Evolutionary conservation across 2,329 filamentous ascomycete genomes (phyloP), one percentile per base, ranked within the genome.

Genomic region (Fusarium siculi): DNA sequence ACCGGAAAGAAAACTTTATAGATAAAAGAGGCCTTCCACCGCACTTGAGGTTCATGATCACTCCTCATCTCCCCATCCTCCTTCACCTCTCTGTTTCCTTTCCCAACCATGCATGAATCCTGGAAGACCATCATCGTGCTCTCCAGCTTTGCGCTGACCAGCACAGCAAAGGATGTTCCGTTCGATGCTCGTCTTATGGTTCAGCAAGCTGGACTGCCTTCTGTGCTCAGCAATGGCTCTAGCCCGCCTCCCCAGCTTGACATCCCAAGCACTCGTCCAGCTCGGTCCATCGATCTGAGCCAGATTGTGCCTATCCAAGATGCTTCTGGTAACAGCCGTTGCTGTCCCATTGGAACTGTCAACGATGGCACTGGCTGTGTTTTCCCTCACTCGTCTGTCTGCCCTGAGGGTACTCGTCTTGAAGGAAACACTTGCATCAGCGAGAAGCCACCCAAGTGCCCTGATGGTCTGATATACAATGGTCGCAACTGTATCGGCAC

Each of bases 321-420:
- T 19, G 42, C 64, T 8, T 44, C 50, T 21, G 59, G 67, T 5
- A 70, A 70, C 12, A 47, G 42, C 7, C 59, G 66, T 7, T 70
- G 67, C 30, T 70, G 66, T 21, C 67, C 58, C 19, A 47, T 72
- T 16, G 69, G 68, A 34, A 72, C 69, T 15, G 43, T 72, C 30
- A 72, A 72, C n/a, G 68, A 72, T 14, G 53, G 68, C 3, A 71
- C 57, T 9, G 68, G 63, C 25, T 72, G 69, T 25, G 68, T 72
- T 11, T 72, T 72, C n/a, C 69, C 69, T 14, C n/a, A 72, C 21
- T 72, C 68, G 7, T 71, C 63, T 3, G 68, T 72, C 3, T 72
- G 63, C 6, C 50, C 63, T n/a, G 44, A 61, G 21, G 69, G 58
- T 2, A 72, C 68, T 3, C 37, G 58, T 18, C 69, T 72, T 15